Evolutionary conservation across 139 green algal species (phyloP).

Genomic region (Chlorella sp.): DNA sequence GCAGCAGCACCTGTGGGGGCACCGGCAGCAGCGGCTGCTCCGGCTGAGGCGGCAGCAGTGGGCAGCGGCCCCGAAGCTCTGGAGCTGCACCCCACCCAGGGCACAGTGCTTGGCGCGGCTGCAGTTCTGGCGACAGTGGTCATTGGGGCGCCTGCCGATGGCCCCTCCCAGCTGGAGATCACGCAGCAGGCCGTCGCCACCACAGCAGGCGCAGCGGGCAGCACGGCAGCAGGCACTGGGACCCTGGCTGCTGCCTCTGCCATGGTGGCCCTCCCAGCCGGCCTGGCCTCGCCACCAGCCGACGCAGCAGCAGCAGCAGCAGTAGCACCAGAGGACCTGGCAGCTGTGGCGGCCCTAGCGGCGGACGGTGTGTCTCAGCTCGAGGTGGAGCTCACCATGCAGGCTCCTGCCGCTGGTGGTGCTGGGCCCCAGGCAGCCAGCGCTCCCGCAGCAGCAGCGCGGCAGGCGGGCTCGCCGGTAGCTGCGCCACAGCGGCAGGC

Average conservation of each 20-base stretch:
- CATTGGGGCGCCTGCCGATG: slow-evolving; percentile 1
- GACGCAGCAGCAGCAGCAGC: neutral
- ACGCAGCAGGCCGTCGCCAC: neutral
- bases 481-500: neutral
- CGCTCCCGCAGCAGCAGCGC: neutral
- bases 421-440: neutral
- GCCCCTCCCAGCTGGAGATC: slow-evolving; percentile 28
- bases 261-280: neutral
- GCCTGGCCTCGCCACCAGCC: neutral
- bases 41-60: neutral
- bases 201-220: neutral
- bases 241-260: neutral
- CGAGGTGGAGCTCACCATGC: neutral
- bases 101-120: neutral
- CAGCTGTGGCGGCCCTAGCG: neutral
- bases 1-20: neutral
- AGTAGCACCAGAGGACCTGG: neutral
- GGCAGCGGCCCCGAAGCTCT: slow-evolving; percentile 2
- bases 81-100: slow-evolving; percentile 19
- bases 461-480: neutral
- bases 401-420: neutral
- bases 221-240: neutral
- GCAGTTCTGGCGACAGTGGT: neutral
- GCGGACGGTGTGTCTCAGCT: slow-evolving; percentile 23
- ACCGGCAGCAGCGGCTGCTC: neutral